Evolutionary conservation across 352 stramenopile species (phyloP), one percentile per base, ranked within the genome.

Genomic region (Phytophthora sp.): DNA sequence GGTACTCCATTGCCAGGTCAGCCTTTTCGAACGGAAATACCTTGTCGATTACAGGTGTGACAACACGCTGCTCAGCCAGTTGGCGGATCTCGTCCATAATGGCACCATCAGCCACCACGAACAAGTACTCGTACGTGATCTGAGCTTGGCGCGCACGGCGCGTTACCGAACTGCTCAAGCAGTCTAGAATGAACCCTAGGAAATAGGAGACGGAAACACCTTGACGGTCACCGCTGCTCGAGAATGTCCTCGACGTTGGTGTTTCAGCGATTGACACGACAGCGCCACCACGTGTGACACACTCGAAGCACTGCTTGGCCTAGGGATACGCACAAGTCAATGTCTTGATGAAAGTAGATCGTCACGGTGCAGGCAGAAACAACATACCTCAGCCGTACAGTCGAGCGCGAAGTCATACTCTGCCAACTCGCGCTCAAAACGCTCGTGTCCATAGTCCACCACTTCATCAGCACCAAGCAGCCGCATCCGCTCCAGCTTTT

Each of bases 391-490:
- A 44, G 63, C 78, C 1, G 85, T 92, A 69, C 79, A 91, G 54
- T 94, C 85, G 21, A 94, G 45, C 24, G 83, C 82, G 49, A 90
- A 89, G 57, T 94, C 85, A 55, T 88, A 91, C 46, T 91, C 85
- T 30, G 69, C 70, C 17, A 92, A 55, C 23, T 90, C 78, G 13
- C 66, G 70, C 35, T 94, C 85, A 51, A 92, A 94, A 1, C 57
- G 69, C 15, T 91, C 71, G 26, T 82, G 76, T 20, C 46, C 70
- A 62, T 92, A 92, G 62, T 94, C 82, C 2, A 94, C 66, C 5
- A 92, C 82, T 30, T 88, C 73, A 45, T 91, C 81, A 3, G 82
- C 82, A 4, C 85, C 83, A 38, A 94, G 79, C 24, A 74, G 32
- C 32, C 85, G 84, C 68, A 92, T 76, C 18, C 69, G 75, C 35